A percentile compares a stretch with the other conserved stretches of the same genome.
phyloP scores from a whole-genome alignment of 1,284 basidiomycete genomes.

The Marasmius tenuissimus region DNA sequence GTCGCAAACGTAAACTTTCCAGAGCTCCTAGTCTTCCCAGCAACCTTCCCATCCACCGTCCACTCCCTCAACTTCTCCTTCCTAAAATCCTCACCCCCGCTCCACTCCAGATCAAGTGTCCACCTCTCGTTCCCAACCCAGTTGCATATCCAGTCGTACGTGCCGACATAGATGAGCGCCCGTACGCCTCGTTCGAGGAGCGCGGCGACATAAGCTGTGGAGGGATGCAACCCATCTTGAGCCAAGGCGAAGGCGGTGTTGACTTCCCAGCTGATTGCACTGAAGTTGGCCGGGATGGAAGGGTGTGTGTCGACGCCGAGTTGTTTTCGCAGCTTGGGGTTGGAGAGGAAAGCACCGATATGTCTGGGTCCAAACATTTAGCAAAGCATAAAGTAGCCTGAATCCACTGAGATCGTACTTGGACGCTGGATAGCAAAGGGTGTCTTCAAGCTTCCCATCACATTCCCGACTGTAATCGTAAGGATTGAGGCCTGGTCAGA shows the following conservation, averaged over 20 bases:
- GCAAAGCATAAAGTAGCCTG: not conserved
- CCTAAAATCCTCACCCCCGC: slow-evolving; percentile 51
- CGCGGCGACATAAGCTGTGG: slow-evolving; percentile 58
- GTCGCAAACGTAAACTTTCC: slow-evolving; percentile 58
- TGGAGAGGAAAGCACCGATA: slow-evolving; percentile 55
- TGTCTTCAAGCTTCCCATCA: slow-evolving; percentile 37
- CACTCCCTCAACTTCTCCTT: slow-evolving; percentile 48
- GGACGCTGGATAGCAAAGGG: slow-evolving; percentile 49
- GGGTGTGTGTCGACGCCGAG: slow-evolving; percentile 58
- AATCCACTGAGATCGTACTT: slow-evolving; percentile 31
- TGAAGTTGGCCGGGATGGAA: slow-evolving; percentile 45
- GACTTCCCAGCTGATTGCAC: slow-evolving; percentile 46
- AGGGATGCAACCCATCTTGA: slow-evolving; percentile 43
- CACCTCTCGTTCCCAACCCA: slow-evolving; percentile 66
- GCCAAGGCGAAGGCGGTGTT: slow-evolving; percentile 34
- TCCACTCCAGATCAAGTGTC: slow-evolving; percentile 64
- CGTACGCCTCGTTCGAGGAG: slow-evolving; percentile 75
- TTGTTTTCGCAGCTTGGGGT: slow-evolving; percentile 45
- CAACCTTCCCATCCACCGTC: slow-evolving; percentile 42
- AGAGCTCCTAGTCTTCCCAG: slow-evolving; percentile 51
- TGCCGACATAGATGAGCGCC: slow-evolving; percentile 75
- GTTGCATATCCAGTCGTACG: slow-evolving; percentile 72
- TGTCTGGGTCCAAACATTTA: slow-evolving; percentile 31
- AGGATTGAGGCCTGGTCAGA: slow-evolving; percentile 39
- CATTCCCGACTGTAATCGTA: slow-evolving; percentile 69